Evolutionary conservation across 257 asterid genomes (phyloP).

Genomic region (Solanum phureja): DNA sequence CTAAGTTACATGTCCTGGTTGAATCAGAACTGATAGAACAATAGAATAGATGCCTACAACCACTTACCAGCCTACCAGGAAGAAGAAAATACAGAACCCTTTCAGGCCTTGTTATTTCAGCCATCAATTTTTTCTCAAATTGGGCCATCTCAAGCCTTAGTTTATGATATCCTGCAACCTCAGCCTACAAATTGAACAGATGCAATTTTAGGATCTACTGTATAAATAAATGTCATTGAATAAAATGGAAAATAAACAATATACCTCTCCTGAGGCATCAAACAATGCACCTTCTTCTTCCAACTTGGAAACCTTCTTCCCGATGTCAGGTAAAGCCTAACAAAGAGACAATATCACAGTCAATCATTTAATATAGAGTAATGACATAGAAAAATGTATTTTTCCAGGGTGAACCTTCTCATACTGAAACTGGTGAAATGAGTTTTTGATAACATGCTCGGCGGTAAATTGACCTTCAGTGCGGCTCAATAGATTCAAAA

Average conservation of each 20-base stretch:
- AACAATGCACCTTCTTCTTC: slow-evolving; percentile 88
- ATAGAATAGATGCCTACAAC: background rate
- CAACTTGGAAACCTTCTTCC: slow-evolving; percentile 57
- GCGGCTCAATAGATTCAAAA: slow-evolving; percentile 88
- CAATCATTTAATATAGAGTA: slow-evolving; percentile 5
- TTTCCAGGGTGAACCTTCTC: slow-evolving; percentile 51
- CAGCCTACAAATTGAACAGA: slow-evolving; percentile 43
- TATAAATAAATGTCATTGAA: background rate
- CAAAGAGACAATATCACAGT: slow-evolving; percentile 8
- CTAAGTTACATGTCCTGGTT: background rate
- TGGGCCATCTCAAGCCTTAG: slow-evolving; percentile 68
- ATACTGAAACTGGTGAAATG: slow-evolving; percentile 92
- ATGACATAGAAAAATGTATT: background rate
- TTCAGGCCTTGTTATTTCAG: slow-evolving; percentile 78
- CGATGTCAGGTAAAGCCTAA: slow-evolving; percentile 86
- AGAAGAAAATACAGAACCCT: slow-evolving; percentile 73
- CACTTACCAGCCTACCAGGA: slow-evolving; percentile 92
- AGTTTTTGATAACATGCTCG: slow-evolving; percentile 88
- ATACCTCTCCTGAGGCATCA: slow-evolving; percentile 91
- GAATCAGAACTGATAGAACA: background rate
- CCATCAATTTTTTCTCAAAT: slow-evolving; percentile 85
- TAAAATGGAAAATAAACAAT: background rate
- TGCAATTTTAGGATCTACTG: background rate
- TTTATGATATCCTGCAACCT: slow-evolving; percentile 77
- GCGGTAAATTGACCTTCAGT: slow-evolving; percentile 97